A percentile compares a stretch with the other conserved stretches of the same genome.
These are phyloP conservation scores for Talaromyces piceae DNA, from an alignment of 2,329 filamentous ascomycete genomes.

Conservation along the genomic window DNA sequence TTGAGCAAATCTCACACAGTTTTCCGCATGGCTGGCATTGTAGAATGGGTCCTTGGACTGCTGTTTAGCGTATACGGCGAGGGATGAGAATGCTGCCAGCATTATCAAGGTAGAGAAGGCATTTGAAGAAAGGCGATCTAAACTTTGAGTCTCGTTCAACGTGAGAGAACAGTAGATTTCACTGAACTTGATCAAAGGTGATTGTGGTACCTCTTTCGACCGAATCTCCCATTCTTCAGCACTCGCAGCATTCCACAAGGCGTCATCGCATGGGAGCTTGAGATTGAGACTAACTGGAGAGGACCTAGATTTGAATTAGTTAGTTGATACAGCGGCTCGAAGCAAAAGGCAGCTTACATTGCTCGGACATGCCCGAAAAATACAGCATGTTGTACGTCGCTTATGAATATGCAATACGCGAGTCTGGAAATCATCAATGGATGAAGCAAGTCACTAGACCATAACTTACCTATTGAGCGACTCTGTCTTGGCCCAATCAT, in stretches of 20 bases:
- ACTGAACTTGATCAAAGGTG: neutral
- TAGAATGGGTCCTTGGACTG: neutral
- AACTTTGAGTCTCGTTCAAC: neutral
- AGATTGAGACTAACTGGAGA: neutral
- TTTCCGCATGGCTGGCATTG: neutral
- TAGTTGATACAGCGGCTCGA: neutral
- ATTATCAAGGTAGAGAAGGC: neutral
- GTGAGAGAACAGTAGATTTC: neutral
- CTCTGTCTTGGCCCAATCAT: neutral
- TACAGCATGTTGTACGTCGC: neutral
- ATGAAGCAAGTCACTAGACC: neutral
- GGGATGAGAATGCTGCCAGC: neutral
- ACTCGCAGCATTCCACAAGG: neutral
- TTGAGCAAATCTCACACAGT: neutral
- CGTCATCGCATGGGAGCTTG: neutral
- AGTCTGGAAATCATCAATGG: neutral
- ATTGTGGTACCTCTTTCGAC: neutral
- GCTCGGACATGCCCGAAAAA: neutral
- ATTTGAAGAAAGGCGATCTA: neutral
- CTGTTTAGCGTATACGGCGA: neutral
- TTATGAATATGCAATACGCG: neutral
- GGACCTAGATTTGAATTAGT: neutral
- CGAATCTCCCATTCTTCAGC: neutral
- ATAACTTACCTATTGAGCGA: neutral
- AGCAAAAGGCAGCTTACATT: neutral